Evolutionary conservation across 805 yeast genomes (phyloP).

Genomic region (Candida chilensis): DNA sequence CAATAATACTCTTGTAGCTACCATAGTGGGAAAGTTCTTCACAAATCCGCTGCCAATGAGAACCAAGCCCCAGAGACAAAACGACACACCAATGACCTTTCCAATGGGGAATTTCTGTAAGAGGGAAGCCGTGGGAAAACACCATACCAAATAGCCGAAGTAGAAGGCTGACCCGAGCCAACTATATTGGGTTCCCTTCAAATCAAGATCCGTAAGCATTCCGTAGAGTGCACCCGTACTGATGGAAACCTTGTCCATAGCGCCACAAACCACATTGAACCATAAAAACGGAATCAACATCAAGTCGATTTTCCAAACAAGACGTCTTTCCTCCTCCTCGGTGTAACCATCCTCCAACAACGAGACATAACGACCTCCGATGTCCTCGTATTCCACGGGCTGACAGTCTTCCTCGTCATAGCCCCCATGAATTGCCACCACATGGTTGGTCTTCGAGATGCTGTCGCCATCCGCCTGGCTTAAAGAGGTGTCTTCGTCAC

Average conservation of each 20-base stretch:
- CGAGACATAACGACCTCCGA: slow-evolving; percentile 8
- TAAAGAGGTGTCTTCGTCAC: too few species aligned
- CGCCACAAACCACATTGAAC: neutral
- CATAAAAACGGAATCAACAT: slow-evolving; percentile 1
- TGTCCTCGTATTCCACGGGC: too few species aligned
- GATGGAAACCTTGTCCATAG: too few species aligned
- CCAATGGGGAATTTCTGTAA: slow-evolving; percentile 1
- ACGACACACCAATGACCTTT: neutral
- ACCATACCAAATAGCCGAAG: slow-evolving; percentile 13
- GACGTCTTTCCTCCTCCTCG: slow-evolving; percentile 3
- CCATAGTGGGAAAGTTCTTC: slow-evolving; percentile 7
- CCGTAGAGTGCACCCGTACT: too few species aligned
- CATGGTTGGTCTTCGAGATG: too few species aligned
- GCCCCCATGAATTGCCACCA: too few species aligned
- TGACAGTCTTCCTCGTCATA: too few species aligned
- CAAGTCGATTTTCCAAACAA: slow-evolving; percentile 3
- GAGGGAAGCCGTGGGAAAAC: slow-evolving; percentile 10
- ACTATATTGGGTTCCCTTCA: slow-evolving; percentile 12
- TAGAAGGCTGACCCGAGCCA: slow-evolving; percentile 18
- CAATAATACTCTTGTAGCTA: slow-evolving; percentile 6
- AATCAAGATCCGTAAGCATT: slow-evolving; percentile 11
- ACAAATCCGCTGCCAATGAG: slow-evolving; percentile 18
- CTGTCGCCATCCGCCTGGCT: too few species aligned
- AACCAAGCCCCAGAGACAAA: slow-evolving; percentile 4
- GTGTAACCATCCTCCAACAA: slow-evolving; percentile 8